Percentiles rank a stretch among this genome's conserved stretches.
These are phyloP conservation scores for Angophora floribunda DNA, from an alignment of 345 rosid genomes.

Conservation along the genomic window DNA sequence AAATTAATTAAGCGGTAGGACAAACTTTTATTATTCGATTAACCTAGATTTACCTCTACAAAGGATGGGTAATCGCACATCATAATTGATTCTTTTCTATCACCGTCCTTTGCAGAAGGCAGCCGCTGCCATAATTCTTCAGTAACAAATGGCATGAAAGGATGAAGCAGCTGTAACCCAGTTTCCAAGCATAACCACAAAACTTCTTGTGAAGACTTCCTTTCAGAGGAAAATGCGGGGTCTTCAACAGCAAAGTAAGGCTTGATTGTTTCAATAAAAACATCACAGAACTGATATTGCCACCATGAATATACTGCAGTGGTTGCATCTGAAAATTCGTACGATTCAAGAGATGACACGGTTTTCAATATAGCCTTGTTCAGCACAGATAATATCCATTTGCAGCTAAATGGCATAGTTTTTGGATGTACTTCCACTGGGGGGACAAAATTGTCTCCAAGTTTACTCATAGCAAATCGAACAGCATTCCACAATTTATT, in stretches of 20 bases:
- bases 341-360: slow-evolving; percentile 44
- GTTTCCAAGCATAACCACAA: slow-evolving; percentile 81
- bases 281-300: slow-evolving; percentile 95
- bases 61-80: slow-evolving; percentile 65
- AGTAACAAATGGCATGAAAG: slow-evolving; percentile 90
- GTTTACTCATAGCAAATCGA: slow-evolving; percentile 89
- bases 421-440: slow-evolving; percentile 25
- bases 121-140: slow-evolving; percentile 97
- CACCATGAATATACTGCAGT: slow-evolving; percentile 83
- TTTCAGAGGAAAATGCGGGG: slow-evolving; percentile 46
- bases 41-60: slow-evolving; percentile 32
- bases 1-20: neutral
- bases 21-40: neutral
- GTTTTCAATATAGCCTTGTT: slow-evolving; percentile 66
- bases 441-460: slow-evolving; percentile 56
- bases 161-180: slow-evolving; percentile 88
- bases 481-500: slow-evolving; percentile 98
- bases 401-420: slow-evolving; percentile 70
- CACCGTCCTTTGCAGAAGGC: slow-evolving; percentile 31
- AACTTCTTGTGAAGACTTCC: slow-evolving; percentile 49
- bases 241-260: slow-evolving; percentile 65
- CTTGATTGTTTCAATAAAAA: slow-evolving; percentile 82
- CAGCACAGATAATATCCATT: slow-evolving; percentile 79
- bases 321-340: slow-evolving; percentile 77
- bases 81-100: slow-evolving; percentile 71